Evolutionary conservation across 192 early-diverging fungal genomes (phyloP).

Genomic region (Coemansia sp.): DNA sequence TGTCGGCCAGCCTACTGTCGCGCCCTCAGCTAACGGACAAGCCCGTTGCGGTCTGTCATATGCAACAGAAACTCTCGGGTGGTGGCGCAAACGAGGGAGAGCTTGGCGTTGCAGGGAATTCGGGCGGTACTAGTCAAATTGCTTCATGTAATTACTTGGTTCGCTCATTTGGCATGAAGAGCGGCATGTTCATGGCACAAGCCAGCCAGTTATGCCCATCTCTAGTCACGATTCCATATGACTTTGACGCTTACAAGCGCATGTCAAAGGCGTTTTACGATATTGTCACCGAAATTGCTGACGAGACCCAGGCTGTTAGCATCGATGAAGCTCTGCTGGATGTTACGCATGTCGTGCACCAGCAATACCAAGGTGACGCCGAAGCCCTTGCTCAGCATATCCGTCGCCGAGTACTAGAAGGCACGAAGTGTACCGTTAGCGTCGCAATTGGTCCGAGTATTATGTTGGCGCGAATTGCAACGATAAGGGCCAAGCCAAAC

Average conservation of each 20-base stretch:
- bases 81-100: not conserved
- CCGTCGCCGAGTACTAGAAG: conserved; percentile 45
- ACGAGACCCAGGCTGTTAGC: conserved; percentile 75
- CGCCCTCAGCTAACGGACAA: conserved; percentile 61
- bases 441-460: conserved; percentile 75
- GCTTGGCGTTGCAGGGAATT: not conserved
- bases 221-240: conserved; percentile 65
- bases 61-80: conserved; percentile 17
- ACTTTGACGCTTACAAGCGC: conserved; percentile 69
- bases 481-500: conserved; percentile 70
- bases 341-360: conserved; percentile 46
- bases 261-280: conserved; percentile 64
- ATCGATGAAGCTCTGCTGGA: conserved; percentile 85
- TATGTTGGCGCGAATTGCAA: conserved; percentile 71
- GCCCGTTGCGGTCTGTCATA: conserved; percentile 75
- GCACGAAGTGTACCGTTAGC: conserved; percentile 65
- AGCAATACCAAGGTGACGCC: conserved; percentile 10
- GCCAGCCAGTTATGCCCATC: conserved; percentile 68
- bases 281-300: conserved; percentile 62
- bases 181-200: conserved; percentile 73
- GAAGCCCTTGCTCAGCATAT: conserved; percentile 55
- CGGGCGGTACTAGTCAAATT: conserved; percentile 55
- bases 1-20: conserved; percentile 69
- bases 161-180: conserved; percentile 67
- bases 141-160: conserved; percentile 90